Evolutionary conservation across 2,329 filamentous ascomycete genomes (phyloP).

Genomic region (Leptodontidium sp.): DNA sequence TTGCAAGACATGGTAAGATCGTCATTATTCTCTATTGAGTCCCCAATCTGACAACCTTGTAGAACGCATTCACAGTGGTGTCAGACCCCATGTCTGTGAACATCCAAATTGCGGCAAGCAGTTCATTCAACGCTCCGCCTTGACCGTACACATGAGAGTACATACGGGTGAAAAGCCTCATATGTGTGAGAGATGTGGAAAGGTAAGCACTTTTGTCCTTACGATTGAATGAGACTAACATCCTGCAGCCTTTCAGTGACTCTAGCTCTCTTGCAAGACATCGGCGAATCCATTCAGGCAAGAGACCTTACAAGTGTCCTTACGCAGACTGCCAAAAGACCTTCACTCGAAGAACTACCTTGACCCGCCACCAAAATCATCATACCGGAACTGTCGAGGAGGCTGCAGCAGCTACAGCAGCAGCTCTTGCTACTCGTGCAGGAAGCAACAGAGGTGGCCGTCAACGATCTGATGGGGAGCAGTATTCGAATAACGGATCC

Average conservation of each 20-base stretch:
- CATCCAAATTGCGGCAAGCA: conserved; percentile 89
- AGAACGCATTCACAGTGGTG: conserved; percentile 96
- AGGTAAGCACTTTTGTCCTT: conserved; percentile 63
- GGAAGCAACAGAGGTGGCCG: conserved; percentile 53
- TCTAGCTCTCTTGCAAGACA: conserved; percentile 94
- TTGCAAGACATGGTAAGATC: conserved; percentile 87
- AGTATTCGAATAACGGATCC: conserved; percentile 75
- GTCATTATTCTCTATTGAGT: neutral
- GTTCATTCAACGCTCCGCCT: conserved; percentile 94
- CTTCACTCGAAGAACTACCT: conserved; percentile 92
- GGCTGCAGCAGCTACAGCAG: conserved; percentile 86
- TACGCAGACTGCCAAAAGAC: conserved; percentile 99
- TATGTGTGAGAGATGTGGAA: conserved; percentile 95
- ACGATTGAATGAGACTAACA: conserved; percentile 36
- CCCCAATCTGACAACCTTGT: conserved; percentile 33
- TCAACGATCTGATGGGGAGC: conserved; percentile 73
- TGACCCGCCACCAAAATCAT: conserved; percentile 95
- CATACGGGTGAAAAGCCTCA: conserved; percentile 99
- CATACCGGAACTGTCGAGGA: conserved; percentile 96
- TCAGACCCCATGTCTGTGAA: conserved; percentile 92
- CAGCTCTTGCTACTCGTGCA: conserved; percentile 71
- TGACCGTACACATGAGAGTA: conserved; percentile 94
- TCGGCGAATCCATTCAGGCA: conserved; percentile 93
- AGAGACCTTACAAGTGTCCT: conserved; percentile 95
- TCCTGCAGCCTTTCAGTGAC: conserved; percentile 86